Percentiles rank a stretch among this genome's conserved stretches.
These are phyloP conservation scores for Cercospora sp. DNA, from an alignment of 2,329 filamentous ascomycete genomes.

Conservation along the genomic window DNA sequence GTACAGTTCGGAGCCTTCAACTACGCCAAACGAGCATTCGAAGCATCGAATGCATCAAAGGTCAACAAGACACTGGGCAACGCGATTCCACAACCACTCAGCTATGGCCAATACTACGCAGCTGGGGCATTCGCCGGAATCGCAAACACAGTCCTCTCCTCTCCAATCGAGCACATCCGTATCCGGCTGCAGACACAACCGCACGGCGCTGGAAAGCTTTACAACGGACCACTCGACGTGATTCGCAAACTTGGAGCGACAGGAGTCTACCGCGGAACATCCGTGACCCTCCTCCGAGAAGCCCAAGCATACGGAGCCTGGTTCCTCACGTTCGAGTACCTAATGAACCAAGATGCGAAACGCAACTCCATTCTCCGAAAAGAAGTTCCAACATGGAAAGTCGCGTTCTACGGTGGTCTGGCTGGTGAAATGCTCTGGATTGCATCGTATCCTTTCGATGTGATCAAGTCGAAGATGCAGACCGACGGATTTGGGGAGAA, in stretches of 20 bases:
- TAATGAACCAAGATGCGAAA: constrained; percentile 87
- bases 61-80: constrained; percentile 38
- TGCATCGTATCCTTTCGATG: constrained; percentile 90
- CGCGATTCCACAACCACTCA: constrained; percentile 52
- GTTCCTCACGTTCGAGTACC: constrained; percentile 93
- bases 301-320: constrained; percentile 93
- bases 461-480: constrained; percentile 99
- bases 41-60: constrained; percentile 64
- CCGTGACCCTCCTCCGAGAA: constrained; percentile 84
- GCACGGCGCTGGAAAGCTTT: constrained; percentile 76
- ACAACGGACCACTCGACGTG: constrained; percentile 84
- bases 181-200: constrained; percentile 96
- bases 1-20: constrained; percentile 98
- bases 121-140: constrained; percentile 90
- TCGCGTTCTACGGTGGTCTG: constrained; percentile 88
- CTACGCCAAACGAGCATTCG: constrained; percentile 82
- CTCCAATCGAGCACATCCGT: constrained; percentile 93
- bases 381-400: constrained; percentile 78
- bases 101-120: constrained; percentile 83
- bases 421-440: constrained; percentile 95
- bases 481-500: constrained; percentile 81
- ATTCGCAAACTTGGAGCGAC: constrained; percentile 74
- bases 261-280: constrained; percentile 83
- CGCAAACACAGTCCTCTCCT: constrained; percentile 83
- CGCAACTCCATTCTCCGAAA: constrained; percentile 74